phyloP scores from a whole-genome alignment of 2,329 filamentous ascomycete genomes.

The Nigrograna mackinnonii region DNA sequence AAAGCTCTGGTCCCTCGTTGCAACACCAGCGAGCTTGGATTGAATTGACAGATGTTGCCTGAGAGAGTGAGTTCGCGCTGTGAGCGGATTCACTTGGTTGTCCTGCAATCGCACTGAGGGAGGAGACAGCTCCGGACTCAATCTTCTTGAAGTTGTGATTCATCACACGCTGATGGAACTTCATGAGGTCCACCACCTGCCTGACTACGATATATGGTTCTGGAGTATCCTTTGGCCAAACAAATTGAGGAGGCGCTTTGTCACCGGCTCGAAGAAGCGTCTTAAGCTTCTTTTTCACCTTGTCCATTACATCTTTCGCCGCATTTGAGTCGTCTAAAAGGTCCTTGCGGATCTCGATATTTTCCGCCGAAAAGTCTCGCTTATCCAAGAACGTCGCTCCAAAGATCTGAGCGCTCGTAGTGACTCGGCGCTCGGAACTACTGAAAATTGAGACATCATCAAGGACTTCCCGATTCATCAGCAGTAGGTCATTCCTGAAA shows the following conservation, averaged over 20 bases:
- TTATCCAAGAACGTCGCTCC: constrained; percentile 84
- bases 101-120: constrained; percentile 52
- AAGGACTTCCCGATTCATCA: constrained; percentile 90
- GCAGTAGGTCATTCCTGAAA: constrained; percentile 90
- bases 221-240: constrained; percentile 94
- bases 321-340: constrained; percentile 96
- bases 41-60: constrained; percentile 32
- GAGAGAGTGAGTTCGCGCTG: constrained; percentile 35
- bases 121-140: constrained; percentile 66
- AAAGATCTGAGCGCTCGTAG: constrained; percentile 96
- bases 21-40: constrained; percentile 96
- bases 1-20: constrained; percentile 90
- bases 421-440: constrained; percentile 92
- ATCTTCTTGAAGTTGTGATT: constrained; percentile 88
- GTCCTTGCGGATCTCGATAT: constrained; percentile 90
- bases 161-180: constrained; percentile 95
- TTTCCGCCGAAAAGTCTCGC: constrained; percentile 82
- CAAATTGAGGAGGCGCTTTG: constrained; percentile 90
- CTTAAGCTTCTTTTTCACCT: constrained; percentile 99
- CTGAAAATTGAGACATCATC: constrained; percentile 95
- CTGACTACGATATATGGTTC: constrained; percentile 93
- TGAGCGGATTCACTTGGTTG: constrained; percentile 29
- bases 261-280: constrained; percentile 88
- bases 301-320: constrained; percentile 98
- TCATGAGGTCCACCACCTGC: constrained; percentile 93